Evolutionary conservation across 371 early-diverging fungal species (phyloP).

Genomic region (Mortierella sp.): DNA sequence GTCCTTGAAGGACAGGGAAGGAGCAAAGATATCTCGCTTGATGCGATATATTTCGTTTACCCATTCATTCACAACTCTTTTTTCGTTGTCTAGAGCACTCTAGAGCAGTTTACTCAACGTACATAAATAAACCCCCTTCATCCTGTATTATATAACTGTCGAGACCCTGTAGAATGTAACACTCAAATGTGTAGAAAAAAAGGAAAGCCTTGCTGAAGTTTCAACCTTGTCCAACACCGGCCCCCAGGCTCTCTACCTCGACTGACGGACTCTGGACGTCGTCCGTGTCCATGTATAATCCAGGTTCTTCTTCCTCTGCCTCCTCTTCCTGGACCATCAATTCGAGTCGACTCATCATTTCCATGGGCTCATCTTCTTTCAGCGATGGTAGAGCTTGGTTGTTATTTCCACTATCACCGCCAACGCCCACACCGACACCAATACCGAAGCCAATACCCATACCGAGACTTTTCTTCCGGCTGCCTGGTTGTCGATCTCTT

Average conservation of each 20-base stretch:
- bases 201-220: too few relatives aligned
- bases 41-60: too few relatives aligned
- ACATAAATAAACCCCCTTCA: too few relatives aligned
- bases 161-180: too few relatives aligned
- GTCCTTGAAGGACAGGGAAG: too few relatives aligned
- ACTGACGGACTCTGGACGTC: constrained; percentile 18
- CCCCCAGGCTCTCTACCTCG: constrained; percentile 43
- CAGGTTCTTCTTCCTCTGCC: constrained; percentile 21
- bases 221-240: constrained; percentile 30
- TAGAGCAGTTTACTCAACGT: too few relatives aligned
- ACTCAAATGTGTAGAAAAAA: background rate
- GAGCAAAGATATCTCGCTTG: too few relatives aligned
- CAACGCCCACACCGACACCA: background rate
- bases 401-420: too few relatives aligned
- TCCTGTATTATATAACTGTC: too few relatives aligned
- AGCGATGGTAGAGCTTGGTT: background rate
- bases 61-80: too few relatives aligned
- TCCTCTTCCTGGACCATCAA: constrained; percentile 26
- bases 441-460: background rate
- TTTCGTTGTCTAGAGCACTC: too few relatives aligned
- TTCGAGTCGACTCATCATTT: constrained; percentile 12
- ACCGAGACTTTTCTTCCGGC: background rate
- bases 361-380: constrained; percentile 8
- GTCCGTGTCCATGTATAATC: constrained; percentile 16
- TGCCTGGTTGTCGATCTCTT: background rate